Evolutionary conservation across 2,329 filamentous ascomycete species (phyloP).

Genomic region (Trichoderma pleuroti): DNA sequence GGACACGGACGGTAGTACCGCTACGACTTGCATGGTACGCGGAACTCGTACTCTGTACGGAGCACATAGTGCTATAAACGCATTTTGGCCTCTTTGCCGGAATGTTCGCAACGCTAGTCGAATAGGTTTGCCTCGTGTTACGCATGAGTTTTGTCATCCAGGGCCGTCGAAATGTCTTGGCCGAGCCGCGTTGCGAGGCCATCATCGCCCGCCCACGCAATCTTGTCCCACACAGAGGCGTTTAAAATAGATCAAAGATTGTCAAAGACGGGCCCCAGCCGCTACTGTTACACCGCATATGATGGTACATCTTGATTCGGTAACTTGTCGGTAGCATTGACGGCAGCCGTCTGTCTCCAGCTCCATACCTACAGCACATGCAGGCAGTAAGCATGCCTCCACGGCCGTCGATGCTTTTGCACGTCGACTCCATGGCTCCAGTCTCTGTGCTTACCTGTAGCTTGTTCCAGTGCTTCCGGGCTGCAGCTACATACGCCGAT

Average conservation of each 20-base stretch:
- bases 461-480: not conserved
- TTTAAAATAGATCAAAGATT: not conserved
- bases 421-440: not conserved
- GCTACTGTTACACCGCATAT: slow-evolving; percentile 11
- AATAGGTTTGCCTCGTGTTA: slow-evolving; percentile 12
- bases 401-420: not conserved
- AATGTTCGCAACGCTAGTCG: slow-evolving; percentile 9
- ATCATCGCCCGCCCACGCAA: slow-evolving; percentile 4
- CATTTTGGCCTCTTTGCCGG: not conserved
- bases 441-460: not conserved
- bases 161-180: slow-evolving; percentile 11
- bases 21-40: not conserved
- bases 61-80: too few relatives aligned
- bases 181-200: not conserved
- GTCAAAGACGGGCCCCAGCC: not conserved
- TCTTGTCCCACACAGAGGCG: slow-evolving; percentile 8
- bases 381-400: not conserved
- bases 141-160: slow-evolving; percentile 4
- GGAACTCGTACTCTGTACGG: not conserved
- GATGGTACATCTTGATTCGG: not conserved
- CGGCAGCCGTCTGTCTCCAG: not conserved
- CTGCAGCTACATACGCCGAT: not conserved
- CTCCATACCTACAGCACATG: not conserved
- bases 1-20: not conserved
- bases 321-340: not conserved